phyloP scores from a whole-genome alignment of 2,329 filamentous ascomycete genomes.

The Aspergillus fumigatus region DNA sequence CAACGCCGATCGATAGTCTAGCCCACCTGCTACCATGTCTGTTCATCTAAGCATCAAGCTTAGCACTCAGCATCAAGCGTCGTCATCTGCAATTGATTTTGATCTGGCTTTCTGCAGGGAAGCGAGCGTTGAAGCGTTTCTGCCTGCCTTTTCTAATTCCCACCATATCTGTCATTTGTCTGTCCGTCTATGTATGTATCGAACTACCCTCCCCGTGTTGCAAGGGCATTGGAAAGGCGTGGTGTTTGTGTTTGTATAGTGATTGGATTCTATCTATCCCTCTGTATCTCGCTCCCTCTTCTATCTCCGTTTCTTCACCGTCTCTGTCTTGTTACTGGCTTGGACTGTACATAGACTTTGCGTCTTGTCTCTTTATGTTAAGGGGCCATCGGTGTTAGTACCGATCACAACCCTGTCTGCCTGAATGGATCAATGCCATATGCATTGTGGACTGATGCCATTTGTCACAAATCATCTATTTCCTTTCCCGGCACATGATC shows the following conservation, averaged over 20 bases:
- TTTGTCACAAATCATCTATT: not conserved
- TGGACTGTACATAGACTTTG: constrained; percentile 2
- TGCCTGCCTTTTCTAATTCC: not conserved
- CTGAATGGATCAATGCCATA: not conserved
- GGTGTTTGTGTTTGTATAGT: not conserved
- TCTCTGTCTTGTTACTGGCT: not conserved
- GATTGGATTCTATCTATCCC: not conserved
- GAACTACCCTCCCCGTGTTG: not conserved
- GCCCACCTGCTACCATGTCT: not conserved
- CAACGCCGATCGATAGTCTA: constrained; percentile 22
- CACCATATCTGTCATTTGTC: not conserved
- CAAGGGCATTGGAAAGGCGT: not conserved
- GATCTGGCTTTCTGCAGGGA: not conserved
- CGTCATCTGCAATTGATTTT: constrained; percentile 6
- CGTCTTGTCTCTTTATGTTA: not conserved
- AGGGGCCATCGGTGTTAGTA: not conserved
- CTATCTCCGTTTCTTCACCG: not conserved
- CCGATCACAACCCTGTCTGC: not conserved
- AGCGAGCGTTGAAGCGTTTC: constrained; percentile 11
- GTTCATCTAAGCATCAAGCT: not conserved
- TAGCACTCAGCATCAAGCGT: not conserved
- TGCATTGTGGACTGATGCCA: constrained; percentile 1
- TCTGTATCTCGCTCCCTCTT: not conserved
- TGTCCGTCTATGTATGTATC: not conserved
- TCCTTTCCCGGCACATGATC: not conserved